Percentiles rank a stretch among this genome's conserved stretches.
Conservation (phyloP, 805 yeast species). For the Candida vartiovaarae region DNA sequence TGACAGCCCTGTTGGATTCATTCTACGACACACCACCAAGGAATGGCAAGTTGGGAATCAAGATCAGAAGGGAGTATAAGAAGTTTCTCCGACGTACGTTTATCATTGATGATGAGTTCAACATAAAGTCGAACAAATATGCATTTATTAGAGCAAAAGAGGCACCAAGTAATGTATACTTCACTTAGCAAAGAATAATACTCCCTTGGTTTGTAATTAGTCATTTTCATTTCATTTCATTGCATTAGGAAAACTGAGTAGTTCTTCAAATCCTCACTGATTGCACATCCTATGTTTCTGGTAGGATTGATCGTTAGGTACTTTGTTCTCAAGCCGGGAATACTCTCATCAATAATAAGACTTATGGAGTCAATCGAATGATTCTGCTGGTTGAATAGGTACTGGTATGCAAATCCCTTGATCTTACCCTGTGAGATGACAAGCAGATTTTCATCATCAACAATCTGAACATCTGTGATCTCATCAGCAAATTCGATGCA, state of each 20-base stretch:
- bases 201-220: not conserved
- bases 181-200: not conserved
- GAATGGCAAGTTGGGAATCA: not conserved
- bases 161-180: conserved; percentile 3
- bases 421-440: not conserved
- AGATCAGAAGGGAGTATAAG: conserved; percentile 17
- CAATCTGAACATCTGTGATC: conserved; percentile 2
- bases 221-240: not conserved
- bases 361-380: not conserved
- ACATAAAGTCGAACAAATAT: conserved; percentile 13
- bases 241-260: conserved; percentile 6
- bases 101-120: conserved; percentile 13
- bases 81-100: conserved; percentile 18
- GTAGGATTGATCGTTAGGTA: conserved; percentile 25
- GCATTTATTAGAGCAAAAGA: conserved; percentile 11
- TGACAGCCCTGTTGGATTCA: conserved; percentile 12
- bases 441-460: not conserved
- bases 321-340: not conserved
- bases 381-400: not conserved
- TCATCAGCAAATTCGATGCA: conserved; percentile 2
- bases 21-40: not conserved
- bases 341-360: not conserved
- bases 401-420: not conserved
- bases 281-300: conserved; percentile 28
- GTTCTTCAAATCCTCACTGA: conserved; percentile 29